These are phyloP conservation scores for Silene coronaria DNA, from an alignment of 179 eudicot species.

Conservation along the genomic window DNA sequence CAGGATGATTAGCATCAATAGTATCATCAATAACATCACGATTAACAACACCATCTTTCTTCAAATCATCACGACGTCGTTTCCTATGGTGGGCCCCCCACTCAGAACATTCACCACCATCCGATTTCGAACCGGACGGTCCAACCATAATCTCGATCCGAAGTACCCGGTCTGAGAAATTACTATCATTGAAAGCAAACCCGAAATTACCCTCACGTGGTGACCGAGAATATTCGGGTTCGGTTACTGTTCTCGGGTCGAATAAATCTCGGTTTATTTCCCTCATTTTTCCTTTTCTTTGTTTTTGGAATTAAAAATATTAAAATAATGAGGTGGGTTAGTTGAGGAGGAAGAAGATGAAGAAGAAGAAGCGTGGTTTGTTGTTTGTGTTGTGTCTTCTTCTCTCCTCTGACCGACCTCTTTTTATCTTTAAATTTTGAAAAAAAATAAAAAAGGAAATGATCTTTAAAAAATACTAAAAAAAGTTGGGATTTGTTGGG, in stretches of 20 bases:
- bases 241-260: conserved; percentile 63
- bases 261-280: conserved; percentile 52
- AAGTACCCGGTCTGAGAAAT: conserved; percentile 71
- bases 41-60: neutral
- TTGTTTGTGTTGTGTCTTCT: neutral
- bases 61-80: conserved; percentile 32
- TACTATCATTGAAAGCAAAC: conserved; percentile 68
- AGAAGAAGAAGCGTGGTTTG: neutral
- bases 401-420: conserved; percentile 8
- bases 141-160: conserved; percentile 58
- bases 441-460: neutral
- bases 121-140: conserved; percentile 32
- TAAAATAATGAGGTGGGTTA: neutral
- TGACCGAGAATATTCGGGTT: conserved; percentile 38
- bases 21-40: conserved; percentile 49
- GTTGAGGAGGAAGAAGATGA: neutral
- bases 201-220: conserved; percentile 48
- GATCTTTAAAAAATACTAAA: no score
- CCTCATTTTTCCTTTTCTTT: conserved; percentile 34
- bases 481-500: no score
- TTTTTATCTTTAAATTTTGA: neutral
- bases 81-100: conserved; percentile 62
- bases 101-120: conserved; percentile 40
- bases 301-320: neutral
- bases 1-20: conserved; percentile 12